Conservation (phyloP, 1,139 yeast genomes). For the Candida pseudoviswanathii region DNA sequence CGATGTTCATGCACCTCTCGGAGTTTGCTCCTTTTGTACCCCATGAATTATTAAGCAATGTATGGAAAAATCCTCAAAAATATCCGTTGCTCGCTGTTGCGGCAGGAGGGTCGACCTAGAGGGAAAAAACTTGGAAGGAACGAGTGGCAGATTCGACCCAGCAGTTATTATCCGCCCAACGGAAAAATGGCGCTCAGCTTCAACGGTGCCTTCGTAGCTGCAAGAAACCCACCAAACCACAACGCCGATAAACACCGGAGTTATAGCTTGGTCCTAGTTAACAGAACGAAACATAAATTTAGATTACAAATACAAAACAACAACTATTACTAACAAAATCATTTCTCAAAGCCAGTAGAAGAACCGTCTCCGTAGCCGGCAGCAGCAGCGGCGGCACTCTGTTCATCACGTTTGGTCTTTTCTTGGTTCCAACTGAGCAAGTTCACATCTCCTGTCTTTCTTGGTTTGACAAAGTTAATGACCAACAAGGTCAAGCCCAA, state of each 20-base stretch:
- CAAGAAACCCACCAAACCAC: neutral
- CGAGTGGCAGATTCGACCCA: neutral
- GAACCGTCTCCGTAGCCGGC: slow-evolving; percentile 6
- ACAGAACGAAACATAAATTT: slow-evolving; percentile 25
- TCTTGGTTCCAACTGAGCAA: slow-evolving; percentile 75
- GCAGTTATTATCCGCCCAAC: neutral
- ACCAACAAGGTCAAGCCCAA: slow-evolving; percentile 61
- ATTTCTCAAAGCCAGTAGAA: slow-evolving; percentile 14
- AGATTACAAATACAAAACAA: neutral
- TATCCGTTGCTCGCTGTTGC: neutral
- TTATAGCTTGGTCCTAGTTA: no score
- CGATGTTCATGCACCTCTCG: slow-evolving; percentile 1
- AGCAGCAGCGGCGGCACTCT: slow-evolving; percentile 14
- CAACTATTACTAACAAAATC: neutral
- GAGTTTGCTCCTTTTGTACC: slow-evolving; percentile 1
- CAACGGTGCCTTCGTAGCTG: neutral
- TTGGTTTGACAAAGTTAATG: slow-evolving; percentile 65
- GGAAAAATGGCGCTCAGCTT: neutral
- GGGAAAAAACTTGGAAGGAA: neutral
- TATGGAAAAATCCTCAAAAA: neutral
- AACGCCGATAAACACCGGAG: neutral
- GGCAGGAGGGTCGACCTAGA: neutral
- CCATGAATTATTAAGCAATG: neutral
- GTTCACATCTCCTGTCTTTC: slow-evolving; percentile 73
- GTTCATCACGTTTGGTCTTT: slow-evolving; percentile 22